Base-by-base conservation (phyloP, 2,329 filamentous ascomycete genomes). In the Cytospora piceicola region DNA sequence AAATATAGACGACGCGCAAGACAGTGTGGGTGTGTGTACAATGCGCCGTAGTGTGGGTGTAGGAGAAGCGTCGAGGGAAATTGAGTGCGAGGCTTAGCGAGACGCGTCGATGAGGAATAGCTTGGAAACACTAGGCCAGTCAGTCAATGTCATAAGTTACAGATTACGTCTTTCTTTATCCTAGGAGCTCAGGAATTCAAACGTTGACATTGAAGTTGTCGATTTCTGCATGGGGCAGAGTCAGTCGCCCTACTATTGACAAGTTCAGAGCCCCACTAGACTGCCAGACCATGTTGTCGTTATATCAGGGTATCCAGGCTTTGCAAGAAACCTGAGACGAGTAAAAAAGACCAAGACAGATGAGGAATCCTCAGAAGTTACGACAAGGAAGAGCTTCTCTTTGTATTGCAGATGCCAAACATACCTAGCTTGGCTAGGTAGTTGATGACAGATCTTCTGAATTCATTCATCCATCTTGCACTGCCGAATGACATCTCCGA, bases 21-120 rank as follows among this genome's bases (percentile, higher is more conserved):
- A 20, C 20, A 42, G 39, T 42, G 61, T 65, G 63, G 63, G 63
- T 58, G 63, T 63, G 66, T 60, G 55, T 51, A 58, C 51, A 67
- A 62, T 58, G 65, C 54, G 56, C 65, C 57, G 49, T 59, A 58
- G 36, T 22, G 46, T n/a, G n/a, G n/a, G n/a, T 51, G 24, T 29
- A 39, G n/a, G 9, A 49, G 46, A 46, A 53, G n/a, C 39, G 51
- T 36, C 24, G 34, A 55, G 52, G 32, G 61, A 39, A 12, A 42
- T 39, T 30, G n/a, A 54, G 54, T 58, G 60, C 14, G 24, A 56
- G 52, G 54, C 22, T 53, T 59, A 29, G 55, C 22, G 55, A 42
- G 36, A 56, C 39, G 34, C 51, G 46, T 49, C 39, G 9, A 15
- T 15, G 11, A 39, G 46, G 55, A 29, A 39, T 22, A 63, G 30